Conservation (phyloP, 352 stramenopile genomes). For the Phytophthora syringae region DNA sequence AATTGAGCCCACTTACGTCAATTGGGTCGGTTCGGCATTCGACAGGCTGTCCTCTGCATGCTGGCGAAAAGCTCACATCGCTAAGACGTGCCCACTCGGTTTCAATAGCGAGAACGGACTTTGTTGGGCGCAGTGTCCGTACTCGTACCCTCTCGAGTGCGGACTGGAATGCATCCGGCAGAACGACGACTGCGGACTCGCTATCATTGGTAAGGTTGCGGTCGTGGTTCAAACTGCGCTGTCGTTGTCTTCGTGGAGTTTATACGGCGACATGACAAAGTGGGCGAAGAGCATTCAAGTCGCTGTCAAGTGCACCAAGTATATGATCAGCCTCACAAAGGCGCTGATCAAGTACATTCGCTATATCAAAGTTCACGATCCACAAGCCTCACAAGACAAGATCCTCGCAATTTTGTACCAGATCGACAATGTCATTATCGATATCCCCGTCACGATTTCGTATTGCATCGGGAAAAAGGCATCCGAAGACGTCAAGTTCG, state of each 20-base stretch:
- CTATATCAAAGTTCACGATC: slow-evolving; percentile 36
- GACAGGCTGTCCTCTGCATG: slow-evolving; percentile 29
- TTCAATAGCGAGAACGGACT: slow-evolving; percentile 33
- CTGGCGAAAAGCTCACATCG: slow-evolving; percentile 47
- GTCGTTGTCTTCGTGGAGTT: slow-evolving; percentile 22
- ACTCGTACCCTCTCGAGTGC: slow-evolving; percentile 52
- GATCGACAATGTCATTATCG: slow-evolving; percentile 50
- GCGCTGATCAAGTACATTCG: slow-evolving; percentile 43
- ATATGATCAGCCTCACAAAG: slow-evolving; percentile 46
- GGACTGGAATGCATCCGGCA: slow-evolving; percentile 51
- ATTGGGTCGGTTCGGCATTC: slow-evolving; percentile 37
- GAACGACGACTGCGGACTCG: slow-evolving; percentile 41
- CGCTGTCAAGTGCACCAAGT: slow-evolving; percentile 45
- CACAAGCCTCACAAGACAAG: slow-evolving; percentile 43
- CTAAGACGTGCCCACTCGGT: slow-evolving; percentile 40
- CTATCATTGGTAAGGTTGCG: slow-evolving; percentile 41
- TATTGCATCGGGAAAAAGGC: slow-evolving; percentile 45
- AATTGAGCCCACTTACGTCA: slow-evolving; percentile 34
- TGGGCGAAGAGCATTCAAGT: slow-evolving; percentile 29
- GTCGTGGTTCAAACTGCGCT: slow-evolving; percentile 35
- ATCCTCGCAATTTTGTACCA: slow-evolving; percentile 46
- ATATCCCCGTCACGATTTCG: slow-evolving; percentile 51
- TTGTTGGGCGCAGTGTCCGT: slow-evolving; percentile 53
- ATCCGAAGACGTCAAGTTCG: slow-evolving; percentile 41
- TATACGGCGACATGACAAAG: slow-evolving; percentile 39